Evolutionary conservation across 139 green algal species (phyloP).

Genomic region (Marvania coccoides): DNA sequence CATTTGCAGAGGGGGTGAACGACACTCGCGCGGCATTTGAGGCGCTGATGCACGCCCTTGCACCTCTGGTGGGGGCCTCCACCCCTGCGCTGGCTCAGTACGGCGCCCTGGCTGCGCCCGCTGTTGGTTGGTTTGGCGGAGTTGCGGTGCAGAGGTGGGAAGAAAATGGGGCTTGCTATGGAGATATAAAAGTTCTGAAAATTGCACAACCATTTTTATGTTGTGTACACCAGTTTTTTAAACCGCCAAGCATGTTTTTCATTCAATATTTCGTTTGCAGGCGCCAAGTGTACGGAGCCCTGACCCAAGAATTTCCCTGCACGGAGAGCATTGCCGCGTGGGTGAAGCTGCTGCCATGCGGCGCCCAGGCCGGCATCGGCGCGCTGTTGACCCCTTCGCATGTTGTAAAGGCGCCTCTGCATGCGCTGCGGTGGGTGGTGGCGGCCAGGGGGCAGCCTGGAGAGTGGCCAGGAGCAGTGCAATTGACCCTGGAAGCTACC

Average conservation of each 20-base stretch:
- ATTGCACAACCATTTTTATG: not conserved
- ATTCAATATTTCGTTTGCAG: not conserved
- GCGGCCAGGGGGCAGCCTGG: not conserved
- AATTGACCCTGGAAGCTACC: not conserved
- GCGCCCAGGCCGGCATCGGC: conserved; percentile 44
- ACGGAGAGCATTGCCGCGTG: conserved; percentile 88
- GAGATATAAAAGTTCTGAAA: not conserved
- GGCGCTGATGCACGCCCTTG: conserved; percentile 43
- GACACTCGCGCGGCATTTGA: conserved; percentile 23
- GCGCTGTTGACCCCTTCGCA: conserved; percentile 37
- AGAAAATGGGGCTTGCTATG: not conserved
- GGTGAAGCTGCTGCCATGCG: conserved; percentile 85
- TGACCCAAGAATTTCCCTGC: conserved; percentile 76
- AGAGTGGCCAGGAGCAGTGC: not conserved
- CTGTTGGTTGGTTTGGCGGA: conserved; percentile 3
- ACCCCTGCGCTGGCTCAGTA: not conserved
- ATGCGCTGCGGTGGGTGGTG: conserved; percentile 12
- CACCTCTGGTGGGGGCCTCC: conserved; percentile 55
- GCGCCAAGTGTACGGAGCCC: conserved; percentile 38
- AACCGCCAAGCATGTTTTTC: not conserved
- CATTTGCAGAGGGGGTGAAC: not conserved
- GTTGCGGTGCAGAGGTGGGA: not conserved
- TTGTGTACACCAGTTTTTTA: not conserved
- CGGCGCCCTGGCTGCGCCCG: not conserved
- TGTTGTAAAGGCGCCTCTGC: conserved; percentile 50